Conservation (phyloP, 768 basidiomycete species). For the Boletus tylopilopsis region DNA sequence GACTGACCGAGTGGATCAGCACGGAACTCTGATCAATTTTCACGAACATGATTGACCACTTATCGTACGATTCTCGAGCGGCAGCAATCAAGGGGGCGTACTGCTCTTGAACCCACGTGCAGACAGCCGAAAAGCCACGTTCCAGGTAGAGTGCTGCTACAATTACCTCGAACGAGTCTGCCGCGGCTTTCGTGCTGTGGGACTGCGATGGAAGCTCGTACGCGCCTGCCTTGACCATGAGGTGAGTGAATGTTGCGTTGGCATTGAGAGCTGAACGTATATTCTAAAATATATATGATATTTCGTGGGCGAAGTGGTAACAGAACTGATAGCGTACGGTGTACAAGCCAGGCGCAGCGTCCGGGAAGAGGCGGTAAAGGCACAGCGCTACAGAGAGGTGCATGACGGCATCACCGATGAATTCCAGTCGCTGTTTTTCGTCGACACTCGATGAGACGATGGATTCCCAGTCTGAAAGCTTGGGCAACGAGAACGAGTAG, state of each 20-base stretch:
- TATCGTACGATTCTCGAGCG: slow-evolving; percentile 27
- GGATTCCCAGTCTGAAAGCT: slow-evolving; percentile 28
- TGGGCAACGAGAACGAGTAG: slow-evolving; percentile 26
- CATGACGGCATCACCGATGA: slow-evolving; percentile 46
- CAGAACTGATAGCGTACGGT: slow-evolving; percentile 26
- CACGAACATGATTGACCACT: slow-evolving; percentile 16
- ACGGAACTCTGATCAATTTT: background rate
- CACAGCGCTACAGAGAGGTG: slow-evolving; percentile 38
- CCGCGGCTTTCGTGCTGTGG: slow-evolving; percentile 35
- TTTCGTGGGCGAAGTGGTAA: background rate
- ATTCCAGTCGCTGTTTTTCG: slow-evolving; percentile 43
- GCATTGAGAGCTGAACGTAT: slow-evolving; percentile 26
- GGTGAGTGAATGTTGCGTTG: slow-evolving; percentile 37
- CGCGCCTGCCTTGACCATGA: slow-evolving; percentile 35
- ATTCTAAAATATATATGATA: slow-evolving; percentile 11
- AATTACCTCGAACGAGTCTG: slow-evolving; percentile 46
- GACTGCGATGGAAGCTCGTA: slow-evolving; percentile 19
- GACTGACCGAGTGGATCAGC: slow-evolving; percentile 14
- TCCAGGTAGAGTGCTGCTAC: slow-evolving; percentile 43
- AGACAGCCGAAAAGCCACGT: slow-evolving; percentile 35
- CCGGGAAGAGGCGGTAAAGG: slow-evolving; percentile 34
- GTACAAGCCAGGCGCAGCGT: slow-evolving; percentile 33
- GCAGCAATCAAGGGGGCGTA: slow-evolving; percentile 37
- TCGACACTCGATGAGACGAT: slow-evolving; percentile 21
- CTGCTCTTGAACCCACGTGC: slow-evolving; percentile 36